A percentile compares a stretch with the other conserved stretches of the same genome.
These are phyloP conservation scores for Xylaria sp. DNA, from an alignment of 2,329 filamentous ascomycete species.

Conservation along the genomic window DNA sequence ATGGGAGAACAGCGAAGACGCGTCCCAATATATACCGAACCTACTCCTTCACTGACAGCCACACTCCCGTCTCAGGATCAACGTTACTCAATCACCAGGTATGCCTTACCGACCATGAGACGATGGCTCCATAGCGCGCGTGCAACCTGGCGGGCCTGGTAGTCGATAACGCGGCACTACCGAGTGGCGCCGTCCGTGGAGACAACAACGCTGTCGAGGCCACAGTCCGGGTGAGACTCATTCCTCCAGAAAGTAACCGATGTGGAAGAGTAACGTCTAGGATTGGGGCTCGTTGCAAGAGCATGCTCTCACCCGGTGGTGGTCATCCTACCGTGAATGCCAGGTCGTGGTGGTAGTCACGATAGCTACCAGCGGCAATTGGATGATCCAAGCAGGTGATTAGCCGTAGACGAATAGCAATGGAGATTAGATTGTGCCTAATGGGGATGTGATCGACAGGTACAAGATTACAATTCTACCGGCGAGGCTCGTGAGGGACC, in stretches of 20 bases:
- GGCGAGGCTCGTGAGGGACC: slow-evolving; percentile 3
- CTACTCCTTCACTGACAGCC: slow-evolving; percentile 15
- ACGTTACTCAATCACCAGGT: slow-evolving; percentile 43
- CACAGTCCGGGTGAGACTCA: slow-evolving; percentile 19
- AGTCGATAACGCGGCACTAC: slow-evolving; percentile 22
- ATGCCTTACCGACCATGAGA: slow-evolving; percentile 40
- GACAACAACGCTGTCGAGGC: slow-evolving; percentile 19
- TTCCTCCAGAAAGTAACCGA: slow-evolving; percentile 15
- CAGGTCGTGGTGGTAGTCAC: slow-evolving; percentile 28
- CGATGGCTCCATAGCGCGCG: slow-evolving; percentile 37
- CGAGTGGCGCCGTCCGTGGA: slow-evolving; percentile 20
- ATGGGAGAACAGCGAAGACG: slow-evolving; percentile 6
- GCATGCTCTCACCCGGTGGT: slow-evolving; percentile 17
- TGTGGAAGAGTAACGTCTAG: slow-evolving; percentile 30
- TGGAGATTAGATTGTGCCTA: slow-evolving; percentile 21
- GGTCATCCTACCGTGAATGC: slow-evolving; percentile 33
- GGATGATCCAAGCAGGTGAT: slow-evolving; percentile 44
- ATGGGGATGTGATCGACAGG: slow-evolving; percentile 38
- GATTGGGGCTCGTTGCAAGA: slow-evolving; percentile 31
- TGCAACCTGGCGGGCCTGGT: slow-evolving; percentile 38
- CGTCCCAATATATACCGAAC: slow-evolving; percentile 29
- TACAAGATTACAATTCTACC: slow-evolving; percentile 22
- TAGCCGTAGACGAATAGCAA: slow-evolving; percentile 27
- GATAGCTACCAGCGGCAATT: slow-evolving; percentile 34
- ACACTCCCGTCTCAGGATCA: slow-evolving; percentile 34